Base-by-base conservation (phyloP, 1,284 basidiomycete genomes). In the Fomitopsis schrenkii region DNA sequence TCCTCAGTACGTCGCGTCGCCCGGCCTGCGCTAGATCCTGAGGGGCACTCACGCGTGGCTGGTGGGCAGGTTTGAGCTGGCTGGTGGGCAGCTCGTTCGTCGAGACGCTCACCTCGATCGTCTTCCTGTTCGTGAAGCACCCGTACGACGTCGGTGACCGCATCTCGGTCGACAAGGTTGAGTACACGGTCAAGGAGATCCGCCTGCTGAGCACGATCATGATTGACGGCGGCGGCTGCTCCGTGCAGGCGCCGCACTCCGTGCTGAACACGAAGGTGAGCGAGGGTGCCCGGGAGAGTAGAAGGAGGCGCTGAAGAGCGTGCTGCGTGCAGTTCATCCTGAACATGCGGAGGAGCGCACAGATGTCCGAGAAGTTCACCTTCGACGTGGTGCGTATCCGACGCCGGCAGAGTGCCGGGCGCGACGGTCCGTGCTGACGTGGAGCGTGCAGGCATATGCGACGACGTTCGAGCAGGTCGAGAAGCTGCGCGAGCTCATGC, bases 141-240 rank as follows among this genome's bases (percentile, higher is more conserved):
- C 91, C 92, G 0, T 95, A 90, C 79, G 94, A 96, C 74, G 93
- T 96, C 22, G 93, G 93, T 56, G 95, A 97, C 75, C 78, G 88
- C 44, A 82, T 95, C 35, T 77, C 81, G 56, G 67, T 86, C 41
- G 75, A 77, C 36, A 79, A 81, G 26, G 77, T 81, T 44, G 78
- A 74, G 17, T 96, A 92, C 74, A 91, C 90, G 5, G 93, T 96
- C 64, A 92, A 93, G 71, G 93, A 95, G 76, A 94, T 95, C 74
- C 83, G 90, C 53, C 80, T 96, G 40, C 80, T 96, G 61, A 92
- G 87, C 63, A 93, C 93, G 3, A 79, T 91, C 42, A 87, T 93
- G 75, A 75, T 93, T 59, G 85, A 91, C 33, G 28, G 28, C 66
- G 78, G 81, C 46, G 80, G 83, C 61, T 80, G 80, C 35, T 80